Conservation (phyloP, 371 early-diverging fungal species). For the Dipsacomyces acuminosporus region DNA sequence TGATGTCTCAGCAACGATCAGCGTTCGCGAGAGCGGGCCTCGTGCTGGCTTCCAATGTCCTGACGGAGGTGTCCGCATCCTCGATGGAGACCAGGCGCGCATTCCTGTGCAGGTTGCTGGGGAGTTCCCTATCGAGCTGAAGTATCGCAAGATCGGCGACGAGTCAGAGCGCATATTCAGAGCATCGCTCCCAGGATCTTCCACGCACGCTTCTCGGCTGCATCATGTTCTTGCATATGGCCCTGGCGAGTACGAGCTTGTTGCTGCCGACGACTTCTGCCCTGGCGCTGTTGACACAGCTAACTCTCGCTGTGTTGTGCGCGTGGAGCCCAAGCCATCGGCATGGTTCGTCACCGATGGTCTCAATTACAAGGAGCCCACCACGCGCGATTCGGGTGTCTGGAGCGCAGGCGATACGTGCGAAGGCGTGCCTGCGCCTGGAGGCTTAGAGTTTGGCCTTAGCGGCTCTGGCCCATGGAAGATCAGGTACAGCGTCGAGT, state of each 20-base stretch:
- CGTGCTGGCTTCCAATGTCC: slow-evolving; percentile 38
- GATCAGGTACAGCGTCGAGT: slow-evolving; percentile 40
- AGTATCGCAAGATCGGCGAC: slow-evolving; percentile 33
- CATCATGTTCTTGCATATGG: slow-evolving; percentile 26
- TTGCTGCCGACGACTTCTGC: slow-evolving; percentile 36
- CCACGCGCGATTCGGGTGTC: neutral
- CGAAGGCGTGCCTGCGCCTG: slow-evolving; percentile 9
- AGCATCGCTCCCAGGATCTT: slow-evolving; percentile 7
- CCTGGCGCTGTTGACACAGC: slow-evolving; percentile 29
- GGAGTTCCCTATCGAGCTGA: slow-evolving; percentile 40
- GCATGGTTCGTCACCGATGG: slow-evolving; percentile 37
- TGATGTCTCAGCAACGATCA: slow-evolving; percentile 14
- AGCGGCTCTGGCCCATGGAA: slow-evolving; percentile 46
- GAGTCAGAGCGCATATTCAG: slow-evolving; percentile 3
- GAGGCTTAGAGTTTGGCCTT: slow-evolving; percentile 27
- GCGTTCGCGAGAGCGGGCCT: slow-evolving; percentile 43
- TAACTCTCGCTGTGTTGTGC: slow-evolving; percentile 27
- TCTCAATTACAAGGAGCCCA: slow-evolving; percentile 2
- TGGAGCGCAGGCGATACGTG: slow-evolving; percentile 21
- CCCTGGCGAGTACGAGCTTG: slow-evolving; percentile 44
- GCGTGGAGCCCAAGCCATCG: slow-evolving; percentile 43
- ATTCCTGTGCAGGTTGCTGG: slow-evolving; percentile 32
- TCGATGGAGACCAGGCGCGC: slow-evolving; percentile 34
- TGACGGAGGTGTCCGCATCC: slow-evolving; percentile 23
- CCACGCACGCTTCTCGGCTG: slow-evolving; percentile 3